Conservation (phyloP, 1,284 basidiomycete genomes). For the Tylopilus sp. region DNA sequence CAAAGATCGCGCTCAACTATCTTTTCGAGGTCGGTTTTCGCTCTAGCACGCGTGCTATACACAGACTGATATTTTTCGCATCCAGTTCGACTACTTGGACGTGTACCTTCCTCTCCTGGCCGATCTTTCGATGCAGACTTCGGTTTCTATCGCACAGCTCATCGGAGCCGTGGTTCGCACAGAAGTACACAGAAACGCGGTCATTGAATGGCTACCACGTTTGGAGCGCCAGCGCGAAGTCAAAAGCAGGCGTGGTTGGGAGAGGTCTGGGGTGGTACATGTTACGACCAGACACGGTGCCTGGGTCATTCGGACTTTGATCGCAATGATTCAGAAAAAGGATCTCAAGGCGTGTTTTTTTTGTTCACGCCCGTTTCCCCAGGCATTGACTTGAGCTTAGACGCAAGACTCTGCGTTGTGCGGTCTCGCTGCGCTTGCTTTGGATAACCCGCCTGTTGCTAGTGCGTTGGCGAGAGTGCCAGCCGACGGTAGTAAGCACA, state of each 20-base stretch:
- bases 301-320: conserved; percentile 55
- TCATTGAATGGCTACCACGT: conserved; percentile 64
- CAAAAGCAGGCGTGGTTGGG: conserved; percentile 67
- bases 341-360: conserved; percentile 51
- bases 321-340: conserved; percentile 44
- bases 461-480: conserved; percentile 41
- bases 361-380: not conserved
- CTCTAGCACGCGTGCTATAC: not conserved
- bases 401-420: conserved; percentile 67
- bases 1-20: conserved; percentile 52
- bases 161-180: conserved; percentile 50
- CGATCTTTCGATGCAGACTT: conserved; percentile 39
- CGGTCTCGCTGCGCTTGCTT: conserved; percentile 66
- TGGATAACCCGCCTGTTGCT: conserved; percentile 59
- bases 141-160: conserved; percentile 54
- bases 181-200: conserved; percentile 50
- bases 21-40: conserved; percentile 53
- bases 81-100: conserved; percentile 57
- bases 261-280: conserved; percentile 42
- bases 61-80: not conserved
- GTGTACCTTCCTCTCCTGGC: conserved; percentile 60
- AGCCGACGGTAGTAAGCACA: conserved; percentile 39
- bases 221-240: conserved; percentile 50
- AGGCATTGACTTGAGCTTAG: conserved; percentile 32
- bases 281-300: conserved; percentile 47